Evolutionary conservation across 2,329 filamentous ascomycete species (phyloP).

Genomic region (Chaetoscypha palmicola): DNA sequence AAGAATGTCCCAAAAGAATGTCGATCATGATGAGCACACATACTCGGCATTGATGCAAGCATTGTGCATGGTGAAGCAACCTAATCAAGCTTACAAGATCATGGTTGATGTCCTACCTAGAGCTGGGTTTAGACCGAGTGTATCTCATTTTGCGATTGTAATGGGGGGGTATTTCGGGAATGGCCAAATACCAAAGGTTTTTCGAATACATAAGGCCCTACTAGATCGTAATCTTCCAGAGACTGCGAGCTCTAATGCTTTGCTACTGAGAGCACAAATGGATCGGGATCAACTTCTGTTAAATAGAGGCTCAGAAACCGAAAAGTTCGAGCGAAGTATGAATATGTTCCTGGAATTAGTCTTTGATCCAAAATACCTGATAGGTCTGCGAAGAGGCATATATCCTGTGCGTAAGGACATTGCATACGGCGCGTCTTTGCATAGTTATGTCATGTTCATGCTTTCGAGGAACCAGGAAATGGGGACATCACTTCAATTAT

Average conservation of each 20-base stretch:
- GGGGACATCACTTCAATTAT: conserved; percentile 45
- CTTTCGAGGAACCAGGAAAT: conserved; percentile 42
- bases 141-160: conserved; percentile 46
- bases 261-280: conserved; percentile 32
- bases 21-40: conserved; percentile 49
- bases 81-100: conserved; percentile 49
- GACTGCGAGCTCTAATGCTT: conserved; percentile 37
- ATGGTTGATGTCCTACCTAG: conserved; percentile 42
- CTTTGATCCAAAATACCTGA: conserved; percentile 24
- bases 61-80: conserved; percentile 44
- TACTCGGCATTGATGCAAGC: conserved; percentile 56
- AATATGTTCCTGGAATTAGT: conserved; percentile 23
- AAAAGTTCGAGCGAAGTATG: conserved; percentile 23
- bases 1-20: conserved; percentile 44
- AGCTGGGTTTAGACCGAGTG: conserved; percentile 37
- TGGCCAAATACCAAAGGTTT: conserved; percentile 38
- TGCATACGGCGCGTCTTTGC: conserved; percentile 34
- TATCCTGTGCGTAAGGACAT: conserved; percentile 20
- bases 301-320: conserved; percentile 9
- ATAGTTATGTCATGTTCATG: conserved; percentile 49
- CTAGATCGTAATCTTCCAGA: conserved; percentile 29
- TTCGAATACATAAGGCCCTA: conserved; percentile 43
- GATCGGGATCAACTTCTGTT: conserved; percentile 18
- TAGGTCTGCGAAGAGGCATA: conserved; percentile 20
- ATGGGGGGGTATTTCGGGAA: conserved; percentile 41